Conservation (phyloP, 2,329 filamentous ascomycete genomes). For the Aureobasidium lini region DNA sequence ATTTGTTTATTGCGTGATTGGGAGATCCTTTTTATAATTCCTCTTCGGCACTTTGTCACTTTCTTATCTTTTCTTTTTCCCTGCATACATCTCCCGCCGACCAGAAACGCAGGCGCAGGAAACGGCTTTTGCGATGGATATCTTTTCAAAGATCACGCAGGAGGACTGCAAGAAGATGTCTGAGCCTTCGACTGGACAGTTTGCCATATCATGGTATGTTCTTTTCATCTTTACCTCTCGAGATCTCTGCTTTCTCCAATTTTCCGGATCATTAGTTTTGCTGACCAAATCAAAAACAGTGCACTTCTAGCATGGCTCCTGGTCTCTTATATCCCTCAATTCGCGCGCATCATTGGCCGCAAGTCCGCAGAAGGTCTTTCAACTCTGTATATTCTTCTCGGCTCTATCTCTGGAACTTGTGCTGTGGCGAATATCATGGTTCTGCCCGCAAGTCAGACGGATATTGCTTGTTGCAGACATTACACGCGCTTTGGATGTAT, state of each 20-base stretch:
- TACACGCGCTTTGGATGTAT: constrained; percentile 74
- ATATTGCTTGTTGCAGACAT: constrained; percentile 75
- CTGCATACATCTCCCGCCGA: background rate
- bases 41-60: background rate
- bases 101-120: background rate
- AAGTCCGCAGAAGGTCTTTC: constrained; percentile 86
- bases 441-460: constrained; percentile 66
- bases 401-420: constrained; percentile 77
- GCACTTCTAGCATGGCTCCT: constrained; percentile 78
- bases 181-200: constrained; percentile 17
- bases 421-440: constrained; percentile 84
- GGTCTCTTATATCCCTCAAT: constrained; percentile 85
- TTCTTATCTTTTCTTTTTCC: background rate
- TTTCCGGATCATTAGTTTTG: constrained; percentile 10
- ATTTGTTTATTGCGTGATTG: background rate
- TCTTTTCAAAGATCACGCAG: background rate
- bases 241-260: background rate
- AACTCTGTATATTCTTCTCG: constrained; percentile 82
- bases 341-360: constrained; percentile 76
- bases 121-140: background rate
- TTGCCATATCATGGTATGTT: constrained; percentile 17
- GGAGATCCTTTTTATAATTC: background rate
- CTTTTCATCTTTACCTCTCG: background rate
- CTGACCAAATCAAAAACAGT: constrained; percentile 27
- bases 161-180: constrained; percentile 16